phyloP scores from a whole-genome alignment of 2,329 filamentous ascomycete species.

The Colletotrichum tabaci region DNA sequence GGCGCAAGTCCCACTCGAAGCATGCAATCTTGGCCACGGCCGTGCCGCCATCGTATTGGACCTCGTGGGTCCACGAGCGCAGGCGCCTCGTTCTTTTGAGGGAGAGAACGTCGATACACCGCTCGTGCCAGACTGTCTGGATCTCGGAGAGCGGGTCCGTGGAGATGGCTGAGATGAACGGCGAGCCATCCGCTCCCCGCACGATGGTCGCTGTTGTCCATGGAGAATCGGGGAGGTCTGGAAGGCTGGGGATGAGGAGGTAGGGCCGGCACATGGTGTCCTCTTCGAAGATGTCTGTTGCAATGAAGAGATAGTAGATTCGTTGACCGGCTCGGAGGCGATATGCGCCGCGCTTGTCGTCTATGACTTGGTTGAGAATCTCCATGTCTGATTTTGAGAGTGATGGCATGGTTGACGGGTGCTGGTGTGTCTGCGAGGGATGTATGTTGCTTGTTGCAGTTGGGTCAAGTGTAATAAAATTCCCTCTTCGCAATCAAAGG shows the following conservation, averaged over 20 bases:
- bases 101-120: constrained; percentile 46
- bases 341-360: too few species aligned
- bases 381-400: too few species aligned
- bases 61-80: constrained; percentile 33
- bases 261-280: constrained; percentile 51
- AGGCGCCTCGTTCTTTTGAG: constrained; percentile 44
- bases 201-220: constrained; percentile 47
- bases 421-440: too few species aligned
- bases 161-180: constrained; percentile 38
- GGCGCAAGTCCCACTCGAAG: too few species aligned
- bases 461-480: too few species aligned
- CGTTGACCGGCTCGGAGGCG: too few species aligned
- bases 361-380: too few species aligned
- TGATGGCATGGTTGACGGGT: too few species aligned
- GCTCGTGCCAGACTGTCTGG: constrained; percentile 44
- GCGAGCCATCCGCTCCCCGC: constrained; percentile 39
- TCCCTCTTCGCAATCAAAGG: too few species aligned
- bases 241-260: constrained; percentile 49
- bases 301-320: constrained; percentile 33
- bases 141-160: too few species aligned
- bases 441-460: too few species aligned
- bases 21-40: background rate
- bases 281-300: constrained; percentile 47
- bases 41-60: background rate
- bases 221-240: constrained; percentile 46